phyloP scores from a whole-genome alignment of 192 early-diverging fungal species.

The Hyaloraphidium curvatum region DNA sequence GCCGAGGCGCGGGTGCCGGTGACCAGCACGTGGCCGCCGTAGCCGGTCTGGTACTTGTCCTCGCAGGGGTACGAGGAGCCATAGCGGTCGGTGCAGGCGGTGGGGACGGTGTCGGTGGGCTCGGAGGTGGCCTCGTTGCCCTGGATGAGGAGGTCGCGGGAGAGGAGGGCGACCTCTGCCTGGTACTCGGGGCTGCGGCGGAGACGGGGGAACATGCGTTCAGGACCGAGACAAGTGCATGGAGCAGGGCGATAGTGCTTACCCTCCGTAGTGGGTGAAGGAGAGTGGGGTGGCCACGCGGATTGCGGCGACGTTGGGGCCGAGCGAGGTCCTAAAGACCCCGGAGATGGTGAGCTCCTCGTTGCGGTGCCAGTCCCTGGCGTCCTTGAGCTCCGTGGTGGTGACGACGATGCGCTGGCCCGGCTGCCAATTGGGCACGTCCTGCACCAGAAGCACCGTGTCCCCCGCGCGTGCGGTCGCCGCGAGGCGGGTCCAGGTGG shows the following conservation, averaged over 20 bases:
- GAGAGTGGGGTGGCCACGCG: conserved; percentile 3
- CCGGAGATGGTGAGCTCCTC: conserved; percentile 5
- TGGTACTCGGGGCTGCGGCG: conserved; percentile 15
- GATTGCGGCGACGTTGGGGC: conserved; percentile 5
- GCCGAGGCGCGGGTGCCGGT: too few relatives aligned
- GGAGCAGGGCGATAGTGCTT: too few relatives aligned
- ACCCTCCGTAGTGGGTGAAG: conserved; percentile 12
- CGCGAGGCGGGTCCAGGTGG: conserved; percentile 13
- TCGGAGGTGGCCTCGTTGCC: conserved; percentile 7
- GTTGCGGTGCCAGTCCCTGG: conserved; percentile 10
- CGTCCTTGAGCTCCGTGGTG: conserved; percentile 11
- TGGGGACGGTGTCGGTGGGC: too few relatives aligned
- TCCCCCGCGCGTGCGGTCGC: conserved; percentile 6
- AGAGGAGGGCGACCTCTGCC: conserved; percentile 11
- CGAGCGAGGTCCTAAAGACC: conserved; percentile 2
- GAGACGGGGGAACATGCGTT: too few relatives aligned
- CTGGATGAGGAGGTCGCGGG: conserved; percentile 8
- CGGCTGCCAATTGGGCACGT: conserved; percentile 11
- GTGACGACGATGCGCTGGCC: conserved; percentile 11
- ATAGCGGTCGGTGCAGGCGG: too few relatives aligned
- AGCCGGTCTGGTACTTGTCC: too few relatives aligned
- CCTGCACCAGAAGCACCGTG: conserved; percentile 7
- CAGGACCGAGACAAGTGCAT: too few relatives aligned
- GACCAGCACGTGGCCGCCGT: too few relatives aligned
- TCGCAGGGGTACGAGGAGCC: too few relatives aligned